phyloP scores from a whole-genome alignment of 345 rosid genomes.

The Combretum micranthum region DNA sequence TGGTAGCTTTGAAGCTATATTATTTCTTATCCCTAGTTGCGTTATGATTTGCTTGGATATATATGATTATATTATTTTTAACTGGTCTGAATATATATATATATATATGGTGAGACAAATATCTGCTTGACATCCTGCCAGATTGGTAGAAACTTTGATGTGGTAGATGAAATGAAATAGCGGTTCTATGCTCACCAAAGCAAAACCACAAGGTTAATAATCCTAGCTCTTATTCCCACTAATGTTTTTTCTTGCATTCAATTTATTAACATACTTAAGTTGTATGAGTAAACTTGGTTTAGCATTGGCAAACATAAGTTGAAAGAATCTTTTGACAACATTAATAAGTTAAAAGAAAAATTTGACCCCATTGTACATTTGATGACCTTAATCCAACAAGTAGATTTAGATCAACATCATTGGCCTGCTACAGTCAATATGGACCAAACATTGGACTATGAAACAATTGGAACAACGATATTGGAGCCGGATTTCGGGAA shows the following conservation, averaged over 20 bases:
- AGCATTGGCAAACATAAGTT: slow-evolving; percentile 60
- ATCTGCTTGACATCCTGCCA: slow-evolving; percentile 14
- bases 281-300: slow-evolving; percentile 13
- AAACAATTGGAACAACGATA: slow-evolving; percentile 81
- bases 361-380: slow-evolving; percentile 57
- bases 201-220: slow-evolving; percentile 43
- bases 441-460: slow-evolving; percentile 39
- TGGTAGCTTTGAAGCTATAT: no score
- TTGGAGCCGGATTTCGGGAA: slow-evolving; percentile 90
- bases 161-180: slow-evolving; percentile 84
- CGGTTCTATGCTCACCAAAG: slow-evolving; percentile 53
- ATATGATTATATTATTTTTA: background rate
- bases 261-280: background rate
- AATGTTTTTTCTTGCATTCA: background rate
- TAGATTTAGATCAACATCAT: slow-evolving; percentile 20
- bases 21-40: no score
- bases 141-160: slow-evolving; percentile 85
- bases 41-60: background rate
- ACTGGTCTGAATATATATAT: no score
- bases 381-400: slow-evolving; percentile 14
- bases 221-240: background rate
- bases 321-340: slow-evolving; percentile 66
- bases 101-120: no score
- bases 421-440: slow-evolving; percentile 22
- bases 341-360: slow-evolving; percentile 59